Percentiles rank a stretch among this genome's conserved stretches.
Evolutionary conservation across 345 rosid species (phyloP).

Genomic region (Populus davidiana): DNA sequence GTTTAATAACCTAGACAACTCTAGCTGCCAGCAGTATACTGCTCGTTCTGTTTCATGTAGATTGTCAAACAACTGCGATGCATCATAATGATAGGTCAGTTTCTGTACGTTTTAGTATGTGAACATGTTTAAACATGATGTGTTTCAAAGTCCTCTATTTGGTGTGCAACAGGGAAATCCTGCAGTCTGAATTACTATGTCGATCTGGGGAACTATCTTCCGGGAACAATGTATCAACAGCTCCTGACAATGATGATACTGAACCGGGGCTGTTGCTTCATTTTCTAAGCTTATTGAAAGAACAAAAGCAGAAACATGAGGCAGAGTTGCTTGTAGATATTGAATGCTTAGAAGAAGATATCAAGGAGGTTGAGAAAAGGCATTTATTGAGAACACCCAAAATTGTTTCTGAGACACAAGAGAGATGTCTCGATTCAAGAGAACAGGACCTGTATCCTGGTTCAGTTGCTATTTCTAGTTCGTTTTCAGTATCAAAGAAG

Average conservation of each 20-base stretch:
- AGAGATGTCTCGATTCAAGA: constrained; percentile 17
- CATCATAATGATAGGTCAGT: background rate
- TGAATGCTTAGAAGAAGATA: constrained; percentile 18
- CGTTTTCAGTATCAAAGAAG: constrained; percentile 18
- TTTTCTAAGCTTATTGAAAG: constrained; percentile 6
- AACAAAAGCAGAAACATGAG: constrained; percentile 6
- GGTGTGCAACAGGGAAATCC: constrained; percentile 16
- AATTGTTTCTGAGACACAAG: constrained; percentile 23
- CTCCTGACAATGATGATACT: constrained; percentile 5
- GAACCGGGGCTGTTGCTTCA: constrained; percentile 8
- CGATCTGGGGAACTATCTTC: background rate
- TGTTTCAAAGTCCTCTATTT: background rate
- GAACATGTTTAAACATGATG: background rate
- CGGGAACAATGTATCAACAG: background rate
- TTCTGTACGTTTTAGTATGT: background rate
- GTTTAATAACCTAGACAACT: background rate
- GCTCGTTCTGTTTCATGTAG: background rate
- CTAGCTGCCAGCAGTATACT: background rate
- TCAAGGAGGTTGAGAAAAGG: constrained; percentile 21
- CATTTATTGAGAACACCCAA: constrained; percentile 30
- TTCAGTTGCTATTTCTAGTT: constrained; percentile 13
- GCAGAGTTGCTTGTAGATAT: constrained; percentile 14
- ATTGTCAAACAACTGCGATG: background rate
- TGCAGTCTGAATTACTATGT: constrained; percentile 15
- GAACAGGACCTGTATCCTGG: constrained; percentile 19